Evolutionary conservation across 495 filamentous ascomycete species (phyloP), one percentile per base, ranked within the genome.

Genomic region (Aspergillus incahuasiensis): DNA sequence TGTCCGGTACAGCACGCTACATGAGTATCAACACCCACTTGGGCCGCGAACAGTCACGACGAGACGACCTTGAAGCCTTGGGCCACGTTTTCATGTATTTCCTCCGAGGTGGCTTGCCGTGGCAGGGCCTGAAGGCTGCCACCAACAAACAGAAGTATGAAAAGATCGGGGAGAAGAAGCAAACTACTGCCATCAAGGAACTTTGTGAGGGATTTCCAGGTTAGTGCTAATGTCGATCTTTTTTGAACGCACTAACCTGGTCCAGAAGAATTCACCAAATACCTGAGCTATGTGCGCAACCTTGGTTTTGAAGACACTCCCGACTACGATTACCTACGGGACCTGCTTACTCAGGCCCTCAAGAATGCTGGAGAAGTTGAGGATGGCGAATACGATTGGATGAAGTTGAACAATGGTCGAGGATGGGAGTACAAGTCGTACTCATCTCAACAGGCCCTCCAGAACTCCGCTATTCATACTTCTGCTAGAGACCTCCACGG

Each of bases 141-240:
- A 99, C 94, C 56, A 99, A 99, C 79, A 99, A 99, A 82, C 94
- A 99, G 68, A 99, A 99, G 76, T 99, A 99, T 62, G 94, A 99
- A 75, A 97, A 97, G 79, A 99, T 99, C 72, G 94, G 94, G 28
- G 95, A 99, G 76, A 97, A 97, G 87, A 99, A 99, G 76, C 94
- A 97, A 75, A 96, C 92, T 0, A 97, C 94, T 21, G 81, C 83
- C 0, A 92, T 99, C 80, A 95, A 96, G 72, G 95, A 99, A 63
- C 84, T 99, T 4, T 97, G 94, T 64, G 92, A 97, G 55, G 87
- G 89, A 46, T 97, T 92, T 75, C 94, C 94, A 63, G 86, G 85
- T 88, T n/a, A 16, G 34, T 50, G 34, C 16, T 21, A 50, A 22
- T 18, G 16, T 25, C 4, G 2, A 11, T 15, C 18, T 38, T 19